phyloP scores from a whole-genome alignment of 202 grass and related monocot genomes.

The Panicum virgatum region DNA sequence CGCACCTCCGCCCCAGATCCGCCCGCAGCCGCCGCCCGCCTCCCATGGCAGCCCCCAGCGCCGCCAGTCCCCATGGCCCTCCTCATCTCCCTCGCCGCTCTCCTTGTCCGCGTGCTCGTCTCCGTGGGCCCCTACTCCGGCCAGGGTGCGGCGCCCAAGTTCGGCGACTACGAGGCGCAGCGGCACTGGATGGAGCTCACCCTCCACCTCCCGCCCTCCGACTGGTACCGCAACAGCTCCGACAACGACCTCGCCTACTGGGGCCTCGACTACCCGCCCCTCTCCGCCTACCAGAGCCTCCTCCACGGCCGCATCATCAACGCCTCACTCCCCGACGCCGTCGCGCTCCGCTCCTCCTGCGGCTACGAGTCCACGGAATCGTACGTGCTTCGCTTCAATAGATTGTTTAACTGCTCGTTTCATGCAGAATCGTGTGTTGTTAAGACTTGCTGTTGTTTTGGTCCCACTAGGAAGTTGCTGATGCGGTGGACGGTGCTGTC shows the following conservation, averaged over 20 bases:
- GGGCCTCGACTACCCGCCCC: conserved; percentile 96
- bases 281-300: conserved; percentile 96
- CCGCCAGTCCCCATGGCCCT: conserved; percentile 41
- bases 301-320: conserved; percentile 76
- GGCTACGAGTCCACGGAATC: conserved; percentile 81
- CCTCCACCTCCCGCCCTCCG: conserved; percentile 64
- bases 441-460: conserved; percentile 18
- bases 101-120: conserved; percentile 76
- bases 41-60: conserved; percentile 40
- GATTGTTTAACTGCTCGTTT: not conserved
- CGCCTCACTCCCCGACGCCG: conserved; percentile 62
- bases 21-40: not conserved
- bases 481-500: conserved; percentile 93
- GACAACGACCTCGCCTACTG: conserved; percentile 85
- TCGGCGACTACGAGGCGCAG: conserved; percentile 98
- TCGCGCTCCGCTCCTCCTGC: conserved; percentile 69
- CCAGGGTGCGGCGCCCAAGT: conserved; percentile 62
- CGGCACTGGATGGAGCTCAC: conserved; percentile 99
- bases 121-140: conserved; percentile 90
- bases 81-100: conserved; percentile 64
- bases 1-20: conserved; percentile 25
- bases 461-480: conserved; percentile 65
- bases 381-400: conserved; percentile 28
- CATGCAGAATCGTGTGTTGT: not conserved
- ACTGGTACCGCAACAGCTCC: conserved; percentile 87